Percentiles rank a stretch among this genome's conserved stretches.
Conservation (phyloP, 2,329 filamentous ascomycete genomes). For the Botryotinia narcissicola region DNA sequence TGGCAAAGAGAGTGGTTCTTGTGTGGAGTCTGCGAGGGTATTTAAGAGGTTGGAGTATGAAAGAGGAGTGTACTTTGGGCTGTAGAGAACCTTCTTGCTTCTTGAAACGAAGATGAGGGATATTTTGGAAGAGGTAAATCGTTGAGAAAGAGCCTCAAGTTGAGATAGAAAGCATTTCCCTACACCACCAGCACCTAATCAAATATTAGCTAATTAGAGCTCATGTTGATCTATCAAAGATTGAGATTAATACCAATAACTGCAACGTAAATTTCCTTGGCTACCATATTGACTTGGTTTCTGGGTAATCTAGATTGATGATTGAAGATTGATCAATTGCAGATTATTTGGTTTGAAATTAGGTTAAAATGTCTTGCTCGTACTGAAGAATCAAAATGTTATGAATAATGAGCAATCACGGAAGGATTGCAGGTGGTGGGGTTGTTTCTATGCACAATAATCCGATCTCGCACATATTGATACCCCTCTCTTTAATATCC, state of each 20-base stretch:
- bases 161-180: constrained; percentile 88
- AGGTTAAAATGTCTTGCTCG: not conserved
- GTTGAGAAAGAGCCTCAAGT: constrained; percentile 64
- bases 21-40: constrained; percentile 61
- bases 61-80: constrained; percentile 67
- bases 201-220: constrained; percentile 4
- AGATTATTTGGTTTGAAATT: not conserved
- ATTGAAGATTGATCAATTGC: not conserved
- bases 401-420: not conserved
- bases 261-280: constrained; percentile 44
- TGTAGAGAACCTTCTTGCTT: constrained; percentile 78
- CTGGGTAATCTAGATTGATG: not conserved
- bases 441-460: constrained; percentile 13
- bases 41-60: constrained; percentile 59
- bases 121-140: constrained; percentile 63
- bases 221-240: constrained; percentile 28
- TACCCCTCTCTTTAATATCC: not conserved
- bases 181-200: constrained; percentile 81
- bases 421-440: constrained; percentile 6
- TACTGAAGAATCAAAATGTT: constrained; percentile 3
- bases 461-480: constrained; percentile 20
- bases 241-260: constrained; percentile 43
- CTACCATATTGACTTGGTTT: constrained; percentile 28
- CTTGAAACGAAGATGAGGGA: constrained; percentile 82
- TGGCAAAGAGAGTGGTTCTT: constrained; percentile 63